Evolutionary conservation across 2,329 filamentous ascomycete genomes (phyloP), one percentile per base, ranked within the genome.

Genomic region (Fusarium dimerum): DNA sequence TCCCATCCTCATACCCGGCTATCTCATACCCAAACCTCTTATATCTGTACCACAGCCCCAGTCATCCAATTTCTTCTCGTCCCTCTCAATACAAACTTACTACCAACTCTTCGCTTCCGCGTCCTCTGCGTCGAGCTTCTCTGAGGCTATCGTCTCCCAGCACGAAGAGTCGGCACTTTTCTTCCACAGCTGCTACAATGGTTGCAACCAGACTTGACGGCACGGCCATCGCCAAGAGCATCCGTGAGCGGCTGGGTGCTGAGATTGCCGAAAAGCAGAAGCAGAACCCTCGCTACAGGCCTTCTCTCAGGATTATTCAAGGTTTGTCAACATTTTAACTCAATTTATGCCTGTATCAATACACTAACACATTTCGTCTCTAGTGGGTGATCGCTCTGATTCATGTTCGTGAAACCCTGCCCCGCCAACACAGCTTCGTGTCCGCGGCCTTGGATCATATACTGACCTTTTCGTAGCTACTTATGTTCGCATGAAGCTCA

Each of bases 401-500:
- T 97, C 92, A 38, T 88, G 90, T 95, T 58, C 47, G 71, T 70
- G 56, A 57, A 49, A 50, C 56, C 49, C 45, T 62, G 50, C 57
- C 56, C 62, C 59, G 56, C 58, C 52, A 62, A 56, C 52, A 38
- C 36, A 40, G 43, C 48, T 16, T 32, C n/a, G n/a, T n/a, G n/a
- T n/a, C 32, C 39, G 39, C 56, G 44, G 56, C 46, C 47, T 50
- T 42, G 38, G 42, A 57, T 50, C 40, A 51, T 51, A 51, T 20
- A 58, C 58, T 58, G 50, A 60, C 51, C 47, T 48, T 63, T 58
- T 52, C 51, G 58, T 67, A 93, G 89, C 87, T 68, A 97, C 93
- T 47, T 99, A 99, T 89, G 93, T 99, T 75, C 92, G 92, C 76
- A 99, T 99, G 94, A 99, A 99, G 80, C 78, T 97, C 68, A 99